Evolutionary conservation across 2,329 filamentous ascomycete species (phyloP), one percentile per base, ranked within the genome.

Genomic region (Waltergamsia citrina): DNA sequence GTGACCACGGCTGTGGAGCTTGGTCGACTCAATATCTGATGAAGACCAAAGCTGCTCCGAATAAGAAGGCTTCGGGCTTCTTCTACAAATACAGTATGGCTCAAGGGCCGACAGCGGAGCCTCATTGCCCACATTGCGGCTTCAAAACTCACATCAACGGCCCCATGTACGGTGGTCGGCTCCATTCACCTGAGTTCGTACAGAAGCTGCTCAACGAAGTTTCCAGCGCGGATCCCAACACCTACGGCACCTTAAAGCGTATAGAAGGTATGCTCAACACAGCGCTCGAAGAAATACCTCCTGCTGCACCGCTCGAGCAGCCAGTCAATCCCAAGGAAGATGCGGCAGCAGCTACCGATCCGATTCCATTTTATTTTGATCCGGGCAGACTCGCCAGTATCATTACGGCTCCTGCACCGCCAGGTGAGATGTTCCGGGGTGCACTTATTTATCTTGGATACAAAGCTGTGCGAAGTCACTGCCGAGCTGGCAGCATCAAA

Each of bases 261-360:
- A 81, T 98, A 30, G 78, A 90, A 56, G 92, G 92, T 34, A 94
- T 96, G 88, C 69, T 98, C 24, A 79, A 77, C 16, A 88, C 86
- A 3, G 90, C 88, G 0, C 67, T 93, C 6, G 86, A 95, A 48
- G 92, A 98, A 53, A 49, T 60, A 16, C 43, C 67, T 12, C 33
- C 36, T 17, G 26, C 25, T 6, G 56, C 55, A 4, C 54, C 52
- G 57, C 60, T 49, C 46, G 35, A 47, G 32, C 40, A 54, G 32
- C 48, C 57, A 0, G 49, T 69, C 10, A 52, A 59, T 18, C 38
- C 52, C 8, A 60, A 56, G 35, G 61, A 65, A 31, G 55, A 51
- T 19, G 70, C 80, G 40, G 69, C 78, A n/a, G 74, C 80, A 3
- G 61, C 64, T 10, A 50, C 82, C 15, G 88, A 95, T 38, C 71